These are phyloP conservation scores for Pseudocercospora crystallina DNA, from an alignment of 2,329 filamentous ascomycete genomes.

Conservation along the genomic window DNA sequence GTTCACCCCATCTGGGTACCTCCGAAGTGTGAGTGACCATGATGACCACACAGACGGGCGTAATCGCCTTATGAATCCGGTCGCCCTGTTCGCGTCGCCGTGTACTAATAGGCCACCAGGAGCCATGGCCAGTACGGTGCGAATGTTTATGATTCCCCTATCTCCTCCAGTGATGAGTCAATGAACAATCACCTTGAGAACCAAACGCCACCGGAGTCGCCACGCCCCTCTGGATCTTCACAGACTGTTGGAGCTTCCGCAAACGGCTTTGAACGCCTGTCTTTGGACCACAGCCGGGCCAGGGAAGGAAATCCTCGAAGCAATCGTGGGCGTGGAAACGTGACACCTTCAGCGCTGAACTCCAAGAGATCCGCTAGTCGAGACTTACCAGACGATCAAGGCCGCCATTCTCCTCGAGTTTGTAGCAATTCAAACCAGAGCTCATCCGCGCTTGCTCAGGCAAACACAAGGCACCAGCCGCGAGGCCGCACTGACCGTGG, in stretches of 20 bases:
- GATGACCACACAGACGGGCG: not conserved
- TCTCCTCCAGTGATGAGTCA: slow-evolving; percentile 14
- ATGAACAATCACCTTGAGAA: slow-evolving; percentile 16
- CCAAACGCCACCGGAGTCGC: slow-evolving; percentile 17
- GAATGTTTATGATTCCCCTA: slow-evolving; percentile 1
- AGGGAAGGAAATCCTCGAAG: not conserved
- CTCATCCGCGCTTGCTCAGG: not conserved
- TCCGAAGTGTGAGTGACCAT: not conserved
- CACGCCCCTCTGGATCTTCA: slow-evolving; percentile 6
- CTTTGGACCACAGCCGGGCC: slow-evolving; percentile 3
- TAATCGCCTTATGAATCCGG: not conserved
- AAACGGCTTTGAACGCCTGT: slow-evolving; percentile 1
- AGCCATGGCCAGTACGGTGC: not conserved
- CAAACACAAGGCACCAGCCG: not conserved
- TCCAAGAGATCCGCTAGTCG: slow-evolving; percentile 8
- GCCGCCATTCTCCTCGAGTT: slow-evolving; percentile 7
- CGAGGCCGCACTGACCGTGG: not conserved
- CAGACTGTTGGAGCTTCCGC: not conserved
- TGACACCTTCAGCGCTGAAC: not conserved
- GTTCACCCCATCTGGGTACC: not conserved
- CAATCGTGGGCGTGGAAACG: not conserved
- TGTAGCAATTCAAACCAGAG: slow-evolving; percentile 1
- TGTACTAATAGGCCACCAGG: not conserved
- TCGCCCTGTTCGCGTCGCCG: not conserved
- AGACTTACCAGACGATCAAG: slow-evolving; percentile 1